Conservation (phyloP, 495 filamentous ascomycete species). For the Aeminium ludgeri region DNA sequence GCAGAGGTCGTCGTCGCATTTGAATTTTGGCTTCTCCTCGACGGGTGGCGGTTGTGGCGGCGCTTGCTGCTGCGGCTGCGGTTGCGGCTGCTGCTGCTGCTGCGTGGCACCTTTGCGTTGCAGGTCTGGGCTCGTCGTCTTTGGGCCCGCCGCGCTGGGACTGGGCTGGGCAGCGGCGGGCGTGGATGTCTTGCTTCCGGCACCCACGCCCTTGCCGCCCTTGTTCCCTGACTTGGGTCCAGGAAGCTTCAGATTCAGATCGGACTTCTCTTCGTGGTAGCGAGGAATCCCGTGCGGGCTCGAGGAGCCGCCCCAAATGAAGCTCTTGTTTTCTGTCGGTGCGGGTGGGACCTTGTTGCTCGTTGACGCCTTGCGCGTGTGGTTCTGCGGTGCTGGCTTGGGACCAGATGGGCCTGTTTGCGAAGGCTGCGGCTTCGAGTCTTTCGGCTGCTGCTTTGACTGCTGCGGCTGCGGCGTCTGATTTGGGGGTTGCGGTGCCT, state of each 20-base stretch:
- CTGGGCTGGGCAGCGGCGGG: constrained; percentile 26
- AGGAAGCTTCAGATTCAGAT: constrained; percentile 36
- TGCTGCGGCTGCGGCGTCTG: constrained; percentile 9
- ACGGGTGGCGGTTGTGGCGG: constrained; percentile 14
- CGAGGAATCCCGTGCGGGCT: constrained; percentile 56
- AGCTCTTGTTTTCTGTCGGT: constrained; percentile 50
- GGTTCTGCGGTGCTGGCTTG: constrained; percentile 3
- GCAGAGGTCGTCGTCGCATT: constrained; percentile 31
- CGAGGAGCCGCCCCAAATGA: constrained; percentile 43
- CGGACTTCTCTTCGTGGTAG: constrained; percentile 29
- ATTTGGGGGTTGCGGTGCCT: not conserved
- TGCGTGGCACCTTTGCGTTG: constrained; percentile 3
- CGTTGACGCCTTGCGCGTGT: constrained; percentile 1
- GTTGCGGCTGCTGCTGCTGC: constrained; percentile 1
- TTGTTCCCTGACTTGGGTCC: constrained; percentile 38
- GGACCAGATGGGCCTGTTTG: constrained; percentile 1
- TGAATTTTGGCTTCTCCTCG: constrained; percentile 27
- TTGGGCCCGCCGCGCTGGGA: constrained; percentile 3
- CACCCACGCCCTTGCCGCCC: constrained; percentile 5
- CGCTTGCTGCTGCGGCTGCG: constrained; percentile 1
- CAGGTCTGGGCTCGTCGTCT: constrained; percentile 6
- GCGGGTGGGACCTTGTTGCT: constrained; percentile 35
- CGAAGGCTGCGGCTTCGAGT: constrained; percentile 18
- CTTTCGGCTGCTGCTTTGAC: constrained; percentile 8
- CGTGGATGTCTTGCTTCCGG: constrained; percentile 13